Percentiles rank a stretch among this genome's conserved stretches.
Conservation (phyloP, 192 early-diverging fungal genomes). For the Coemansia asiatica region DNA sequence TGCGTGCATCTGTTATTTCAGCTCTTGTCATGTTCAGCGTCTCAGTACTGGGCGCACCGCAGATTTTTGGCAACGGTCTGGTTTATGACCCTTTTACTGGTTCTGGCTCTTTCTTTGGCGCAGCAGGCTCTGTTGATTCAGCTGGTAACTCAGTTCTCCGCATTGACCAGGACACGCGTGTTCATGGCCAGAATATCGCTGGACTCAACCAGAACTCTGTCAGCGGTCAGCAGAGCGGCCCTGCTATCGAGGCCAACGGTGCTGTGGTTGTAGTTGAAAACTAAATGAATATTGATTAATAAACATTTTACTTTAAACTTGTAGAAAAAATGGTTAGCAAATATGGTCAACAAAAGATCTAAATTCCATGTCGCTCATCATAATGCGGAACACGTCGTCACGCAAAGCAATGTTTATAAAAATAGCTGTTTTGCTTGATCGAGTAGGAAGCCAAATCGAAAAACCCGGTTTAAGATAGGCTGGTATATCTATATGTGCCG, state of each 20-base stretch:
- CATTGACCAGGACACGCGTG: slow-evolving; percentile 39
- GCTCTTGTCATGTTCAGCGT: background rate
- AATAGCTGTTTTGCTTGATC: background rate
- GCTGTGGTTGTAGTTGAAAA: slow-evolving; percentile 26
- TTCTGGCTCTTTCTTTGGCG: slow-evolving; percentile 13
- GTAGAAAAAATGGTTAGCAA: too few relatives aligned
- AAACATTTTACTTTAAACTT: background rate
- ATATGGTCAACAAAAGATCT: too few relatives aligned
- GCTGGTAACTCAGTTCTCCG: slow-evolving; percentile 41
- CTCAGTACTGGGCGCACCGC: slow-evolving; percentile 14
- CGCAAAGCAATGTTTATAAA: slow-evolving; percentile 31
- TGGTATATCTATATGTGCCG: slow-evolving; percentile 36
- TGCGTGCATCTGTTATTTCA: background rate
- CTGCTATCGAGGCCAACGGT: slow-evolving; percentile 33
- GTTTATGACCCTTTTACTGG: slow-evolving; percentile 31
- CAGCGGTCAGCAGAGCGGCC: slow-evolving; percentile 26
- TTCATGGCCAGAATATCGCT: slow-evolving; percentile 33
- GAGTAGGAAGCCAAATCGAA: slow-evolving; percentile 39
- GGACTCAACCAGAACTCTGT: slow-evolving; percentile 36
- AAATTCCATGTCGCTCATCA: slow-evolving; percentile 30
- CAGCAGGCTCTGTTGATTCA: slow-evolving; percentile 16
- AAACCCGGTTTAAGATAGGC: slow-evolving; percentile 39
- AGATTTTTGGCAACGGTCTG: slow-evolving; percentile 23
- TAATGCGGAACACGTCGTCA: slow-evolving; percentile 18
- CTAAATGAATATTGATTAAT: background rate